Conservation (phyloP, 805 yeast species). For the Barnettozyma sucrosica region DNA sequence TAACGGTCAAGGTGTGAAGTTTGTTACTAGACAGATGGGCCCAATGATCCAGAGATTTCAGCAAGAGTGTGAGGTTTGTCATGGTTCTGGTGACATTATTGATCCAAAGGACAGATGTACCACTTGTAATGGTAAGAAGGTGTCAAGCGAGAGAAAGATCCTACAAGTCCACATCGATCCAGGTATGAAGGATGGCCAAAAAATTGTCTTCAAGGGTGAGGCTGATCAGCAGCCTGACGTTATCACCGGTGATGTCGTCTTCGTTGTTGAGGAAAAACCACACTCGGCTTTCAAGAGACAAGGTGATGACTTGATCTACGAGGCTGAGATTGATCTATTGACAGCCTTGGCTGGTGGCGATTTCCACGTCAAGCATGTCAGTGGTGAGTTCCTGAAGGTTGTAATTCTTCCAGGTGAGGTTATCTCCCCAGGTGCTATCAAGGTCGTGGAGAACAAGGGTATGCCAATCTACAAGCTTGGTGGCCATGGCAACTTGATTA, state of each 20-base stretch:
- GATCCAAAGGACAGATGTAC: constrained; percentile 86
- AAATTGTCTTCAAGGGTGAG: constrained; percentile 86
- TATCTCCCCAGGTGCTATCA: constrained; percentile 74
- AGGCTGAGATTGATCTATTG: constrained; percentile 82
- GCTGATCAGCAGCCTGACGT: constrained; percentile 96
- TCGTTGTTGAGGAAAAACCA: constrained; percentile 85
- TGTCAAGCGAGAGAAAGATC: constrained; percentile 81
- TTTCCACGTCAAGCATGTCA: constrained; percentile 79
- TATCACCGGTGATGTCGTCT: constrained; percentile 94
- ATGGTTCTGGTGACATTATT: constrained; percentile 87
- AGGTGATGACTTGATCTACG: constrained; percentile 81
- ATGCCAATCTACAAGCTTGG: constrained; percentile 94
- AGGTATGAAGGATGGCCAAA: constrained; percentile 95
- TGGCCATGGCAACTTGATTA: constrained; percentile 79
- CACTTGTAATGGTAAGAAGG: constrained; percentile 83
- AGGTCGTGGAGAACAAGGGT: constrained; percentile 89
- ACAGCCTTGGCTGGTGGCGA: constrained; percentile 97
- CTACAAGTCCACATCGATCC: constrained; percentile 92
- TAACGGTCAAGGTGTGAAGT: constrained; percentile 87
- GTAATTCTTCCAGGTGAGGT: constrained; percentile 88
- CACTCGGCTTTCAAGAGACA: constrained; percentile 79
- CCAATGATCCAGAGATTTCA: constrained; percentile 98
- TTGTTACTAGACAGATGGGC: constrained; percentile 97
- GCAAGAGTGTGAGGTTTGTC: constrained; percentile 86
- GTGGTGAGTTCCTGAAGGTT: constrained; percentile 86